These are phyloP conservation scores for Trametes coccinea DNA, from an alignment of 768 basidiomycete genomes.

Conservation along the genomic window DNA sequence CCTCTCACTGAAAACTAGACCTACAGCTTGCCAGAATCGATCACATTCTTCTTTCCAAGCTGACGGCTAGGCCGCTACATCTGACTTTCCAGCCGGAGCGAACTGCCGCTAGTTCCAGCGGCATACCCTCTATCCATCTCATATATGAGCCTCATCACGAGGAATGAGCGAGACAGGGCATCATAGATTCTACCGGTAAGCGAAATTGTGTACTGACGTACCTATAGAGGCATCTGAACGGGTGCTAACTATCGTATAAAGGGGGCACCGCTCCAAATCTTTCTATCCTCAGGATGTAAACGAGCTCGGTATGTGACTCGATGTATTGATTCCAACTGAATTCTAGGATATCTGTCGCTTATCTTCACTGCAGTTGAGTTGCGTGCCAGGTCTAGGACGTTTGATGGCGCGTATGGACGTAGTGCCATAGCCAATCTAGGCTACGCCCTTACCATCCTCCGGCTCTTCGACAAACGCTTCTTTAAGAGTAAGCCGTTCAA, in stretches of 20 bases:
- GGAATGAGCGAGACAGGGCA: constrained; percentile 1
- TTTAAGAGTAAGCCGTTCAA: constrained; percentile 56
- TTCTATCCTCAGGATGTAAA: constrained; percentile 37
- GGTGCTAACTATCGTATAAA: not conserved
- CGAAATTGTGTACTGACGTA: no score
- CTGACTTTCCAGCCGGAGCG: no score
- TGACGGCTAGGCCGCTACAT: no score
- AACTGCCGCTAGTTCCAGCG: no score
- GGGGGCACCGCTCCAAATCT: constrained; percentile 36
- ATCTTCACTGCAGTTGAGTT: constrained; percentile 52
- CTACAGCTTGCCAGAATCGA: not conserved
- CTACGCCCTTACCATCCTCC: constrained; percentile 70
- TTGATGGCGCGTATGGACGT: constrained; percentile 79
- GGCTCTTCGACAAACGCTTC: constrained; percentile 77
- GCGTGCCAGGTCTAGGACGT: constrained; percentile 78
- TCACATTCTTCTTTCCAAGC: not conserved
- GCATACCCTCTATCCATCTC: no score
- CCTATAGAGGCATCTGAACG: no score
- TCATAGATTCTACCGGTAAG: not conserved
- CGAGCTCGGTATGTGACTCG: constrained; percentile 31
- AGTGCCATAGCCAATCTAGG: constrained; percentile 75
- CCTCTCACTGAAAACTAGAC: no score
- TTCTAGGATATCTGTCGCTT: not conserved
- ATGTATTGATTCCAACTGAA: not conserved
- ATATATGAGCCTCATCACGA: no score